These are phyloP conservation scores for Iris macrosiphon DNA, from an alignment of 106 monocot genomes.

Conservation along the genomic window DNA sequence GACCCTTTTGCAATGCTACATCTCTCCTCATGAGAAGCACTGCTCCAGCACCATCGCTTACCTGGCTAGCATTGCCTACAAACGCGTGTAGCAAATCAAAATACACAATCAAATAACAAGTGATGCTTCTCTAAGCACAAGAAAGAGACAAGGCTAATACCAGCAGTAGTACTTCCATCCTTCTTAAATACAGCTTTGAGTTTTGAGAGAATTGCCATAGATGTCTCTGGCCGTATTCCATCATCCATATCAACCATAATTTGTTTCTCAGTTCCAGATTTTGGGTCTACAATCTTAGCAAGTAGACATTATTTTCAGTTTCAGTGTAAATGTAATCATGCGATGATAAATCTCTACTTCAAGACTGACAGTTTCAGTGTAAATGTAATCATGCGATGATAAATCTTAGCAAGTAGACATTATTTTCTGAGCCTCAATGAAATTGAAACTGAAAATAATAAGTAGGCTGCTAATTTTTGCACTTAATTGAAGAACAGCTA, in stretches of 20 bases:
- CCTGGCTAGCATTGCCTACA: slow-evolving; percentile 82
- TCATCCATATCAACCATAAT: slow-evolving; percentile 62
- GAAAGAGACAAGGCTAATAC: slow-evolving; percentile 20
- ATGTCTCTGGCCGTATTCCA: slow-evolving; percentile 64
- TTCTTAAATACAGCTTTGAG: slow-evolving; percentile 79
- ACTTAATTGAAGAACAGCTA: too few relatives aligned
- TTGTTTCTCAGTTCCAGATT: slow-evolving; percentile 60
- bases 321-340: too few relatives aligned
- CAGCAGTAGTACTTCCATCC: slow-evolving; percentile 82
- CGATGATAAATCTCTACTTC: too few relatives aligned
- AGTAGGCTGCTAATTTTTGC: too few relatives aligned
- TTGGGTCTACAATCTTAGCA: slow-evolving; percentile 67
- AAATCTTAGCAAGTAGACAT: too few relatives aligned
- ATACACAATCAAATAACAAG: neutral
- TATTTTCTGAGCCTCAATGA: too few relatives aligned
- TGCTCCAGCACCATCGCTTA: slow-evolving; percentile 88
- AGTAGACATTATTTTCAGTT: neutral
- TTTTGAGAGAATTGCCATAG: slow-evolving; percentile 54
- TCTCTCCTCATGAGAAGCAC: slow-evolving; percentile 88
- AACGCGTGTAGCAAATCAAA: slow-evolving; percentile 2
- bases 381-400: too few relatives aligned
- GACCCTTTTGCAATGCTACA: slow-evolving; percentile 59
- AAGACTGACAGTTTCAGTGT: too few relatives aligned
- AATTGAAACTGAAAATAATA: too few relatives aligned
- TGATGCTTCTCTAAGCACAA: neutral